Evolutionary conservation across 106 monocot genomes (phyloP).

Genomic region (Allium fistulosum): DNA sequence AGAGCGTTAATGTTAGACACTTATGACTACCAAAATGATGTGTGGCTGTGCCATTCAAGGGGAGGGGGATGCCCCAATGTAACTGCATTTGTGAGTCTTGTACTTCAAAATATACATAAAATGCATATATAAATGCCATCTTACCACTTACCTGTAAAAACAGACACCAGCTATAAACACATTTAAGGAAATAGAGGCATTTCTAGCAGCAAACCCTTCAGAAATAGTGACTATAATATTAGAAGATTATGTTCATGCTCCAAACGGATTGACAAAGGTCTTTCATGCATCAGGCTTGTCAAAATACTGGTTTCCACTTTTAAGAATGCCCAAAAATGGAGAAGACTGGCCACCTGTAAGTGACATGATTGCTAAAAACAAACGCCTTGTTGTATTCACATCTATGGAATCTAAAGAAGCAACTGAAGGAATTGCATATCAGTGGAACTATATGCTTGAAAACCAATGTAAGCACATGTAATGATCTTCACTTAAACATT

Average conservation of each 20-base stretch:
- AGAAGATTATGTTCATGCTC: slow-evolving; percentile 72
- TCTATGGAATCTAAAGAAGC: slow-evolving; percentile 48
- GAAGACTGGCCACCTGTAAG: slow-evolving; percentile 70
- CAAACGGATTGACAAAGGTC: slow-evolving; percentile 63
- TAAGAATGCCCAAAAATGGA: slow-evolving; percentile 60
- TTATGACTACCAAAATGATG: slow-evolving; percentile 64
- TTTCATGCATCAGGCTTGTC: slow-evolving; percentile 55
- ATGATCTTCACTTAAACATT: no score
- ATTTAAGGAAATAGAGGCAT: slow-evolving; percentile 61
- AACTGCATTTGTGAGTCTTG: slow-evolving; percentile 67
- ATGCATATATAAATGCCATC: no score
- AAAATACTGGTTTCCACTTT: slow-evolving; percentile 75
- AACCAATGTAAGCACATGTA: slow-evolving; percentile 58
- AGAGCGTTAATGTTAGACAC: slow-evolving; percentile 75
- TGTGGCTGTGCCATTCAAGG: slow-evolving; percentile 77
- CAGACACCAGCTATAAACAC: slow-evolving; percentile 69
- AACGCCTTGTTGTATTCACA: slow-evolving; percentile 72
- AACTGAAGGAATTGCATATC: slow-evolving; percentile 78
- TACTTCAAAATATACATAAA: no score
- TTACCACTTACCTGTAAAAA: not conserved
- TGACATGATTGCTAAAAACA: slow-evolving; percentile 60
- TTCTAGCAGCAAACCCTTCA: slow-evolving; percentile 59
- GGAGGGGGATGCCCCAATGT: slow-evolving; percentile 57
- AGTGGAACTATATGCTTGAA: slow-evolving; percentile 88
- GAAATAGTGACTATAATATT: slow-evolving; percentile 75